Percentiles rank a stretch among this genome's conserved stretches.
Conservation (phyloP, 306 rosid genomes). For the Bauhinia variegata region DNA sequence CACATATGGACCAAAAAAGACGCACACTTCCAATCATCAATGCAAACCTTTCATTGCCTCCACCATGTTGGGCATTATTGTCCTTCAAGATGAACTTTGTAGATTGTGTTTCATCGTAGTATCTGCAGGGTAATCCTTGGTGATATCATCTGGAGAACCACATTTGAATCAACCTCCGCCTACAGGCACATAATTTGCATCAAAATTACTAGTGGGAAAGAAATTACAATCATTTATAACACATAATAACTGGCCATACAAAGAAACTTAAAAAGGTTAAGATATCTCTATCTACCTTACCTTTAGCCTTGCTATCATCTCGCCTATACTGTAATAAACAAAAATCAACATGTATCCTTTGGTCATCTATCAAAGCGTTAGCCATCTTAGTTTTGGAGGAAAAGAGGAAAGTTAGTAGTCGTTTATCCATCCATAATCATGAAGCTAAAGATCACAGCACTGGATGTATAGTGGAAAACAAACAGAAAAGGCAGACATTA, state of each 20-base stretch:
- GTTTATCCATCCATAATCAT: conserved; percentile 7
- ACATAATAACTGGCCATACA: conserved; percentile 1
- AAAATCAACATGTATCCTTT: conserved; percentile 98
- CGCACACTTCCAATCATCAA: conserved; percentile 19
- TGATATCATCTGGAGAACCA: conserved; percentile 82
- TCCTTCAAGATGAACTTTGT: conserved; percentile 73
- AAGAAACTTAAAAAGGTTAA: not conserved
- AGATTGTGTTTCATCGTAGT: conserved; percentile 43
- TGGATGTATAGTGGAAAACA: not conserved
- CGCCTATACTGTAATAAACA: conserved; percentile 93
- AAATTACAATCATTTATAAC: conserved; percentile 5
- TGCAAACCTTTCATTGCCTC: conserved; percentile 61
- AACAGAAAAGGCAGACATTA: not conserved
- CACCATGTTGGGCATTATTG: conserved; percentile 75
- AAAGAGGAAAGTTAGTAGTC: conserved; percentile 4
- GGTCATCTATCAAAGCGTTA: conserved; percentile 94
- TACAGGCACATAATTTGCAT: conserved; percentile 36
- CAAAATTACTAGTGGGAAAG: conserved; percentile 5
- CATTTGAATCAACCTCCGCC: conserved; percentile 94
- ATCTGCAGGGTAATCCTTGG: conserved; percentile 82
- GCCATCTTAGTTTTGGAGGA: conserved; percentile 70
- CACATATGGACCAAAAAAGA: conserved; percentile 2
- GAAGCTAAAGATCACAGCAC: not conserved
- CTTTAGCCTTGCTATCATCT: conserved; percentile 69
- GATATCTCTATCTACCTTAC: conserved; percentile 40